Conservation (phyloP, 805 yeast genomes). For the Candida boleticola region DNA sequence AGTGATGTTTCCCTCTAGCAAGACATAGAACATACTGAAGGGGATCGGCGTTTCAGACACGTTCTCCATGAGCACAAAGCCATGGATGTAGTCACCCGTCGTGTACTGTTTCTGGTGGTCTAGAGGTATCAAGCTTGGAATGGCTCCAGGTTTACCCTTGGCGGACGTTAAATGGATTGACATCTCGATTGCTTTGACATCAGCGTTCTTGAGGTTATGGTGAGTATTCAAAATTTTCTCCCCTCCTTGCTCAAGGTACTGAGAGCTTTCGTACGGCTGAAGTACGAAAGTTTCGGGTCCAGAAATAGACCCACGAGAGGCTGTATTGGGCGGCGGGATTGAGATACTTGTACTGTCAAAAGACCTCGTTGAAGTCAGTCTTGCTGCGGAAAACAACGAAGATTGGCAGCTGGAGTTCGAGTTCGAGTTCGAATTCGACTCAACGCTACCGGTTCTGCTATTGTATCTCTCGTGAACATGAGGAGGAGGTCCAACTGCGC, state of each 20-base stretch:
- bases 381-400: conserved; percentile 1
- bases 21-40: conserved; percentile 54
- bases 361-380: background rate
- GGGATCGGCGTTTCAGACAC: conserved; percentile 36
- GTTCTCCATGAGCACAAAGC: conserved; percentile 44
- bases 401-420: background rate
- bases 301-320: background rate
- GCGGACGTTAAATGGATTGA: conserved; percentile 1
- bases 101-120: background rate
- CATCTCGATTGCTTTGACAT: background rate
- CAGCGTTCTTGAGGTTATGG: background rate
- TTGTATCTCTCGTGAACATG: too few species aligned
- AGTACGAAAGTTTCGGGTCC: background rate
- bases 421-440: background rate
- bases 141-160: background rate
- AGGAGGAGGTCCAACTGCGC: background rate
- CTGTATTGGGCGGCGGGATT: background rate
- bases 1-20: conserved; percentile 42
- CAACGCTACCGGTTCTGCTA: background rate
- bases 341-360: background rate
- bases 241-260: background rate
- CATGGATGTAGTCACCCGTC: conserved; percentile 46
- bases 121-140: background rate
- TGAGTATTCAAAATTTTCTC: conserved; percentile 1
- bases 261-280: background rate